Evolutionary conservation across 441 rosid genomes (phyloP), one percentile per base, ranked within the genome.

Genomic region (Cnidoscolus chayamansa): DNA sequence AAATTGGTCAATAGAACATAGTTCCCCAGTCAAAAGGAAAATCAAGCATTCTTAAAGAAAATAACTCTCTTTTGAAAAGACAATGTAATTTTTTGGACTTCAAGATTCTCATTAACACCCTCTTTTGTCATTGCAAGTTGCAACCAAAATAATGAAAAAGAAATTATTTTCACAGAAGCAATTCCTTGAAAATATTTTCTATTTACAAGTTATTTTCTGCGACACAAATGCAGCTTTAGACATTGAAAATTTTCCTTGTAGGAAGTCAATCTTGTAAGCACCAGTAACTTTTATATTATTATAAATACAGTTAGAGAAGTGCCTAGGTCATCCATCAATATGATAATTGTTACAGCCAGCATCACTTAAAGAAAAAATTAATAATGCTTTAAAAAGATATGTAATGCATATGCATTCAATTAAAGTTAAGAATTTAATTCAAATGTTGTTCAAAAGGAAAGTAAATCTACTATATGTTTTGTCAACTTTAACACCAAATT

Each of bases 261-360:
- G 55, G 7, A 49, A 57, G 40, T 70, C 45, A 25, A 16, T 40
- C 25, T 10, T 47, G 25, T 25, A 4, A 57, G 47, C 30, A 69
- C 25, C 45, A 40, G 15, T 57, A 25, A 48, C 32, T 55, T 37
- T 68, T 16, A 32, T n/a, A 40, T 13, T 19, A 68, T 20, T 19
- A 55, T 11, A 19, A 17, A 40, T 13, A 45, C 19, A 13, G 31
- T 16, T 63, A 11, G 11, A 13, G 47, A 30, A 25, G 19, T 16
- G 3, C 1, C 16, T 3, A 13, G 2, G 6, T 45, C 25, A 57
- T 47, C 1, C 5, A 56, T n/a, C 45, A 25, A 58, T 47, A 20
- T 57, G 72, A 59, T 69, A 2, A 45, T 43, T 65, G 7, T 15
- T 47, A 70, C 54, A 60, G 35, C 13, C 25, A 45, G 43, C 43